Evolutionary conservation across 129 eudicot genomes (phyloP).

Genomic region (Pulicaria dysenterica): DNA sequence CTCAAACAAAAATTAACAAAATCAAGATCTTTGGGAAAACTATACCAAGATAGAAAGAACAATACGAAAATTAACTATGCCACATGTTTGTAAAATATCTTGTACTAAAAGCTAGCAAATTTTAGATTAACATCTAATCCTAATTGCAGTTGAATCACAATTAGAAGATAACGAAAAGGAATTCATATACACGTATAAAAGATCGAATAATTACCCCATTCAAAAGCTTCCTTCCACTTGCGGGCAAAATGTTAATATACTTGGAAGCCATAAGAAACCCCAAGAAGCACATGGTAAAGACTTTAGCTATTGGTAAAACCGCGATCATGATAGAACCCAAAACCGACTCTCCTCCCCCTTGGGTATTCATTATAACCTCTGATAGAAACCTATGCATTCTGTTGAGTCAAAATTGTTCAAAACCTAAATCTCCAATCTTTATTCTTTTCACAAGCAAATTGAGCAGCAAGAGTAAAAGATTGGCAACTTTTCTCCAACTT

Average conservation of each 20-base stretch:
- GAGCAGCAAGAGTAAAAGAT: constrained; percentile 18
- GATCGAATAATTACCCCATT: constrained; percentile 59
- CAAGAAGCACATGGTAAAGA: constrained; percentile 85
- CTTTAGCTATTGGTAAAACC: constrained; percentile 90
- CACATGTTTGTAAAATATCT: neutral
- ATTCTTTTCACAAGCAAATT: neutral
- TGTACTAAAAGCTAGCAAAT: neutral
- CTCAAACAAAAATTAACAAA: too few relatives aligned
- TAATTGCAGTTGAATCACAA: neutral
- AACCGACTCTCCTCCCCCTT: constrained; percentile 74
- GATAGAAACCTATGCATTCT: constrained; percentile 58
- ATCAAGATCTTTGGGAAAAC: too few relatives aligned
- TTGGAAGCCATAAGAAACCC: constrained; percentile 97
- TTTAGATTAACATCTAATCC: neutral
- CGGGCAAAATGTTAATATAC: constrained; percentile 81
- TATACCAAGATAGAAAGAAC: too few relatives aligned
- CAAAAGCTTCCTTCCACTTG: constrained; percentile 89
- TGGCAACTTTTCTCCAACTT: constrained; percentile 2
- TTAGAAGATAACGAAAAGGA: neutral
- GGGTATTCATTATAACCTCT: constrained; percentile 56
- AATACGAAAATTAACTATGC: too few relatives aligned
- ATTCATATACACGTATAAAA: neutral
- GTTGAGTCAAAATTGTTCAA: constrained; percentile 27
- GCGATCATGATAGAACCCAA: constrained; percentile 80
- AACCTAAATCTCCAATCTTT: neutral